Conservation (phyloP, 148 eudicot genomes). For the Silene uniflora region DNA sequence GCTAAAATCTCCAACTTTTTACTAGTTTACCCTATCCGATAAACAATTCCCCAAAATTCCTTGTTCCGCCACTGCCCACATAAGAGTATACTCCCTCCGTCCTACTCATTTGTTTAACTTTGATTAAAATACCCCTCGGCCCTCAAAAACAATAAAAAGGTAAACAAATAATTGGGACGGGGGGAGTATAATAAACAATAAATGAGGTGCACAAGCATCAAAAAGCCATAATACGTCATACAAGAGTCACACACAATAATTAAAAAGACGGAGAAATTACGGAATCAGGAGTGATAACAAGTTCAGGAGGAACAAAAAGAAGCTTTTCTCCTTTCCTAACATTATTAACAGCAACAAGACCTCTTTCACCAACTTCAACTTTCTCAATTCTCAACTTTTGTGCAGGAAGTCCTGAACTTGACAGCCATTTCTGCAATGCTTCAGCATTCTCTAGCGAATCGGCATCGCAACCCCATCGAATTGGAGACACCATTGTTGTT, state of each 20-base stretch:
- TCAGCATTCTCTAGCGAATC: constrained; percentile 77
- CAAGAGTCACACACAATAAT: background rate
- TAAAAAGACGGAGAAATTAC: constrained; percentile 24
- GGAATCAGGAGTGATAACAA: constrained; percentile 78
- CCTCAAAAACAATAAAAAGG: background rate
- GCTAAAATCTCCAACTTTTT: background rate
- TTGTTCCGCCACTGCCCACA: background rate
- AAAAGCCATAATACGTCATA: background rate
- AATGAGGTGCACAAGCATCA: background rate
- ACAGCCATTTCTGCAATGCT: constrained; percentile 67
- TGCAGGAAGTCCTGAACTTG: constrained; percentile 56
- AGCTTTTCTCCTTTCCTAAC: constrained; percentile 78
- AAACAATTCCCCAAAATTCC: background rate
- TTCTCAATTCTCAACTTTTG: constrained; percentile 81
- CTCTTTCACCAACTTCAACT: constrained; percentile 90
- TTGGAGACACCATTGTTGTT: background rate
- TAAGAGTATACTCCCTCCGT: no score
- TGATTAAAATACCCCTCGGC: background rate
- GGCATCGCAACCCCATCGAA: constrained; percentile 83
- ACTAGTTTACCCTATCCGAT: background rate
- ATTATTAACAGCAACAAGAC: constrained; percentile 79
- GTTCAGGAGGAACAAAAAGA: constrained; percentile 84
- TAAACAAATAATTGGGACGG: background rate
- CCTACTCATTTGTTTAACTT: no score
- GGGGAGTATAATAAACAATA: no score